Conservation (phyloP, 306 rosid genomes). For the Lotus japonicus region DNA sequence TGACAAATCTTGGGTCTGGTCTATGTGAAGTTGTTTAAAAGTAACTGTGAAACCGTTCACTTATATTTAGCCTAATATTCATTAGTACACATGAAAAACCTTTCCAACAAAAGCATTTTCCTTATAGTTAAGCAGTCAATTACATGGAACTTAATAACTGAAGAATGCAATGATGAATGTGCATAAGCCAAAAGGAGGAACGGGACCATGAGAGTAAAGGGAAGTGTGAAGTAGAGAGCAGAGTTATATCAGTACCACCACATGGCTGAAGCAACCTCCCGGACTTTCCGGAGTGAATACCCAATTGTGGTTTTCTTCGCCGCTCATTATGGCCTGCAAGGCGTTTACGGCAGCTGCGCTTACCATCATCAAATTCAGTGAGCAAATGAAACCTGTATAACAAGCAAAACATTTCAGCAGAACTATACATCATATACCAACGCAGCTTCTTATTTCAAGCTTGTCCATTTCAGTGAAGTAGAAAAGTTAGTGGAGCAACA, state of each 20-base stretch:
- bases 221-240: too few species aligned
- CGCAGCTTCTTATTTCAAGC: neutral
- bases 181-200: too few species aligned
- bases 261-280: constrained; percentile 61
- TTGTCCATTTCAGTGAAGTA: neutral
- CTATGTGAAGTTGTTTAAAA: too few species aligned
- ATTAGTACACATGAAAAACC: too few species aligned
- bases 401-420: constrained; percentile 26
- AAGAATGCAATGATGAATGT: too few species aligned
- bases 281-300: constrained; percentile 41
- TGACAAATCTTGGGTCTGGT: neutral
- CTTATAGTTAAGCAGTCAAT: constrained; percentile 3
- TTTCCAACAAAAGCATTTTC: too few species aligned
- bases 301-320: constrained; percentile 71
- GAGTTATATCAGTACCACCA: constrained; percentile 38
- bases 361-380: constrained; percentile 80
- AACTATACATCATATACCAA: constrained; percentile 14
- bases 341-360: constrained; percentile 90
- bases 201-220: too few species aligned
- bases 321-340: constrained; percentile 89
- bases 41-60: too few species aligned
- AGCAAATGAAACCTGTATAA: constrained; percentile 77
- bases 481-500: neutral
- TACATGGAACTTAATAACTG: neutral
- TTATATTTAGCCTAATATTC: too few species aligned